Evolutionary conservation across 768 basidiomycete genomes (phyloP).

Genomic region (Mycena kentingensis): DNA sequence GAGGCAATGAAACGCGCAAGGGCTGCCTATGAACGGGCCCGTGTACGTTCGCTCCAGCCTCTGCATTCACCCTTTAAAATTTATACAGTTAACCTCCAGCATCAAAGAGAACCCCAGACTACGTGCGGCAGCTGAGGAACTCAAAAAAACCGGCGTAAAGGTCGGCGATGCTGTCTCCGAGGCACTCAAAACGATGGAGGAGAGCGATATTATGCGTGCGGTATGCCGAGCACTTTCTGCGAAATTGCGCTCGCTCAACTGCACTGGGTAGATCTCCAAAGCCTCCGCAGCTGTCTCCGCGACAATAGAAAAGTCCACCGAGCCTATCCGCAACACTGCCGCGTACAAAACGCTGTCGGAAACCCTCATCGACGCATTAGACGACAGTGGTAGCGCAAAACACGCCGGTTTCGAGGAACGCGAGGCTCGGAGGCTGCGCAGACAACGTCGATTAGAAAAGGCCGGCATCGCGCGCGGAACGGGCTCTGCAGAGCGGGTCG

Average conservation of each 20-base stretch:
- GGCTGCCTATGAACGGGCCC: conserved; percentile 91
- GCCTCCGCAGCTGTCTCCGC: conserved; percentile 85
- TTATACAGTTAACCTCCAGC: conserved; percentile 76
- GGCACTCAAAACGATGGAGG: conserved; percentile 91
- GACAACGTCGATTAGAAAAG: conserved; percentile 81
- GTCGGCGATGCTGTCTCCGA: conserved; percentile 93
- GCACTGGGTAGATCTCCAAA: conserved; percentile 64
- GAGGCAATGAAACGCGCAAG: conserved; percentile 92
- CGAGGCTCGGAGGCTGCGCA: conserved; percentile 79
- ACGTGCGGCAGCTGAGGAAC: conserved; percentile 89
- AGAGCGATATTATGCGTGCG: conserved; percentile 87
- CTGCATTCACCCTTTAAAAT: conserved; percentile 10
- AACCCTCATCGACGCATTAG: conserved; percentile 87
- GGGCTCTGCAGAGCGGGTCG: conserved; percentile 52
- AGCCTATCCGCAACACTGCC: conserved; percentile 94
- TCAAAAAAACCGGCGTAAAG: conserved; percentile 86
- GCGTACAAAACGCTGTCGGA: conserved; percentile 93
- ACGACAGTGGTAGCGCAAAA: conserved; percentile 90
- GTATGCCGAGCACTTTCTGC: conserved; percentile 45
- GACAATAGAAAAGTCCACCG: conserved; percentile 86
- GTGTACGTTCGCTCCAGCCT: conserved; percentile 59
- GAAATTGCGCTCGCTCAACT: conserved; percentile 1
- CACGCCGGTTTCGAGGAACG: conserved; percentile 97
- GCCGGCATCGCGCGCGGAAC: conserved; percentile 73
- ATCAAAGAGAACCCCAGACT: conserved; percentile 95